These are phyloP conservation scores for Bretschneidera sinensis DNA, from an alignment of 345 rosid genomes.

Conservation along the genomic window DNA sequence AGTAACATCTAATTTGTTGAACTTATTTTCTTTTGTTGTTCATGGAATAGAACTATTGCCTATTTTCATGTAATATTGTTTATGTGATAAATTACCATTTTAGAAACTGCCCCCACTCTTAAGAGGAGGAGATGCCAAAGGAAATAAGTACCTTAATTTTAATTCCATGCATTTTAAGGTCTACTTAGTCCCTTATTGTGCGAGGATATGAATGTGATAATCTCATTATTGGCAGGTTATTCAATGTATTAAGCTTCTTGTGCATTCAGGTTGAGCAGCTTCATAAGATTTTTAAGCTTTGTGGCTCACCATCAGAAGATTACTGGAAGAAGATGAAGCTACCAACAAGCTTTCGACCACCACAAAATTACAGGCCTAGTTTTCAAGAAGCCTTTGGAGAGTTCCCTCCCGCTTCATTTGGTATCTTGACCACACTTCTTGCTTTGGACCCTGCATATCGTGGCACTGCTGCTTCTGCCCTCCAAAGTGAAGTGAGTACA, in stretches of 20 bases:
- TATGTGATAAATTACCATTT: no score
- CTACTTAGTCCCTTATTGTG: background rate
- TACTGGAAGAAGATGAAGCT: constrained; percentile 75
- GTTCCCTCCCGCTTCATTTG: constrained; percentile 52
- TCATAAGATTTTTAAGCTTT: constrained; percentile 82
- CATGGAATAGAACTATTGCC: no score
- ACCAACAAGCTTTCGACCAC: constrained; percentile 64
- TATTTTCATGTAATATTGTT: no score
- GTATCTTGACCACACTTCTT: constrained; percentile 53
- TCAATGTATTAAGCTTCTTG: constrained; percentile 16
- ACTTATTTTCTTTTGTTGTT: no score
- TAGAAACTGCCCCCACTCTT: no score
- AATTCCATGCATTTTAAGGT: background rate
- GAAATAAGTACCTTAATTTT: background rate
- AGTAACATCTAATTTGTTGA: no score
- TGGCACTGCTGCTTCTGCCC: constrained; percentile 68
- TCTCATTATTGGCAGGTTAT: constrained; percentile 13
- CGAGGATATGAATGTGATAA: constrained; percentile 1
- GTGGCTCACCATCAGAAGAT: constrained; percentile 78
- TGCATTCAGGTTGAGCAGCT: constrained; percentile 76
- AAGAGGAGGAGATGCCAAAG: background rate
- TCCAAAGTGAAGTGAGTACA: constrained; percentile 49
- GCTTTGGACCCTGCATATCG: constrained; percentile 65
- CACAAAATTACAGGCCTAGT: constrained; percentile 62
- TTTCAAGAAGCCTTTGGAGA: constrained; percentile 56